Conservation (phyloP, 106 monocot species). For the Dioscorea zingiberensis region DNA sequence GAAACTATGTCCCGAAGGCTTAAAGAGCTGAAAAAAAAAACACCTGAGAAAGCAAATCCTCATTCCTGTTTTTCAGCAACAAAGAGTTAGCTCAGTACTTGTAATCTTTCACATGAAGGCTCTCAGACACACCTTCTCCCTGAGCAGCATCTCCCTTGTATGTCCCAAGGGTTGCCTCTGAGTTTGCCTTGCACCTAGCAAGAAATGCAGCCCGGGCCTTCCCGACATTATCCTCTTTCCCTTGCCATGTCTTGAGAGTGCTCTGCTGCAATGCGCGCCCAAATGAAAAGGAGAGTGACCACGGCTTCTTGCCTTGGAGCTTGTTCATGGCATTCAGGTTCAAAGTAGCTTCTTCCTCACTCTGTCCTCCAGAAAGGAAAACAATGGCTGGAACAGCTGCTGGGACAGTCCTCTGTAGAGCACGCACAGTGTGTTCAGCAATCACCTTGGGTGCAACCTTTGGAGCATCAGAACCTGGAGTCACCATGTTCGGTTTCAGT, state of each 20-base stretch:
- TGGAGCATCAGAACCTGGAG: not conserved
- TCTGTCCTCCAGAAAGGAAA: constrained; percentile 28
- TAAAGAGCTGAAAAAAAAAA: too few relatives aligned
- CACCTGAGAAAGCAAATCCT: too few relatives aligned
- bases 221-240: constrained; percentile 22
- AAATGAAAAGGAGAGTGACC: constrained; percentile 24
- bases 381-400: constrained; percentile 23
- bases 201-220: constrained; percentile 16
- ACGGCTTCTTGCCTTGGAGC: constrained; percentile 12
- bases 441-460: constrained; percentile 15
- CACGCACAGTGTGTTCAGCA: constrained; percentile 14
- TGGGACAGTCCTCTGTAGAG: constrained; percentile 21
- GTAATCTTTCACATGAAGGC: constrained; percentile 15
- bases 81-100: constrained; percentile 5
- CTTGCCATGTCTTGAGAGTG: constrained; percentile 21
- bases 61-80: too few relatives aligned
- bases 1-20: too few relatives aligned
- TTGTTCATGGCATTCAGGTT: constrained; percentile 23
- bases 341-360: constrained; percentile 17
- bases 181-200: constrained; percentile 25
- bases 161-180: constrained; percentile 16
- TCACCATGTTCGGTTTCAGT: constrained; percentile 1
- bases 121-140: constrained; percentile 5
- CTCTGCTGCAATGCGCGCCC: constrained; percentile 21
- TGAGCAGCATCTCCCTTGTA: constrained; percentile 10